Evolutionary conservation across 768 basidiomycete genomes (phyloP), one percentile per base, ranked within the genome.

Genomic region (Tricholoma matsutake): DNA sequence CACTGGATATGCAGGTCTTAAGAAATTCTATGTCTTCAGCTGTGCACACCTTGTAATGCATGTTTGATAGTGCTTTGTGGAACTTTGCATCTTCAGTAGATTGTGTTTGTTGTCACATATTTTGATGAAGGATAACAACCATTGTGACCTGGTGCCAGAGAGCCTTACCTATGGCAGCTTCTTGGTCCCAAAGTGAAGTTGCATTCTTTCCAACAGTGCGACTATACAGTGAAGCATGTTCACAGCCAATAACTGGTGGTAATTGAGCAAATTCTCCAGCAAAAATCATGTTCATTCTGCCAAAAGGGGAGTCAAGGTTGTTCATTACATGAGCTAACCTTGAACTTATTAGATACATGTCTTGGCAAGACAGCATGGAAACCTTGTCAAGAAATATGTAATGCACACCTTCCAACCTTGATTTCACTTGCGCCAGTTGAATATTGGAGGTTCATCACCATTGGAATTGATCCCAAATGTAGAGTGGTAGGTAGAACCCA

Each of bases 201-300:
- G 22, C 22, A 25, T 25, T 25, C 22, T 25, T 25, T 25, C 22
- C 22, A 25, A 25, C 22, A 25, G 22, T 25, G 22, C 22, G 22
- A 25, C 22, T 25, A 25, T 25, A 25, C 22, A 25, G 22, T 25
- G 22, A 1, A 1, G 22, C 22, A 25, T 25, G 22, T 25, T 25
- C 3, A 25, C 58, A 31, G 0, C 71, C 70, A n/a, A 49, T 58
- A 3, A 66, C 70, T 31, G 75, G 80, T 5, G 77, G 76, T 0
- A 81, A 60, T 53, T 81, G 79, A 2, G 76, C 78, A 72, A 81
- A 79, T 58, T 81, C 79, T 11, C 79, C 78, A 9, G 79, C 76
- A 80, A 71, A n/a, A 22, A 80, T 75, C 45, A 81, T 69, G 57
- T 76, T 77, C 32, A 76, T 69, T 0, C 78, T 76, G 20, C 76